Percentiles rank a stretch among this genome's conserved stretches.
Evolutionary conservation across 2,329 filamentous ascomycete genomes (phyloP).

Genomic region (Juglanconis sp.): DNA sequence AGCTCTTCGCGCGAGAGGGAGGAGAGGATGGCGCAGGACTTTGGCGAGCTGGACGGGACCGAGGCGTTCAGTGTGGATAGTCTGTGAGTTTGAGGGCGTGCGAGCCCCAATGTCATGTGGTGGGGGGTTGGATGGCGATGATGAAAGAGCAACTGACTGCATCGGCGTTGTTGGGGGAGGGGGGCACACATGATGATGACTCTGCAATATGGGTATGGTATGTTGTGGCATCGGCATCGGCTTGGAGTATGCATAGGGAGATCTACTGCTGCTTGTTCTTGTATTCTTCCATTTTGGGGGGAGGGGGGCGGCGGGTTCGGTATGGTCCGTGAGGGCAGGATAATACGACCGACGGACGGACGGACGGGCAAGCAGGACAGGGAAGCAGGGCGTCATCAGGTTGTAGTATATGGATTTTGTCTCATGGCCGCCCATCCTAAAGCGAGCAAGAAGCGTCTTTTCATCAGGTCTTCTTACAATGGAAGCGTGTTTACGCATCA

Average conservation of each 20-base stretch:
- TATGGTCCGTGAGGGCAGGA: not conserved
- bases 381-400: not conserved
- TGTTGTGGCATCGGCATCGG: not conserved
- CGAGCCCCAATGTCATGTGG: too few relatives aligned
- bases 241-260: constrained; percentile 1
- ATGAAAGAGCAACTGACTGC: not conserved
- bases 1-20: not conserved
- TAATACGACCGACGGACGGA: not conserved
- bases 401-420: not conserved
- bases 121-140: too few relatives aligned
- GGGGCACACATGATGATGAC: not conserved
- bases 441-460: not conserved
- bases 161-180: not conserved
- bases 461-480: not conserved
- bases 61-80: constrained; percentile 9
- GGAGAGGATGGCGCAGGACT: not conserved
- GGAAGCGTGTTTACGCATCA: too few relatives aligned
- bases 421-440: not conserved
- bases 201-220: too few relatives aligned
- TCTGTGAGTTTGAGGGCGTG: not conserved
- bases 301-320: not conserved
- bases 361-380: not conserved
- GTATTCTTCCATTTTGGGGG: not conserved
- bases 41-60: not conserved
- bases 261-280: not conserved